A percentile compares a stretch with the other conserved stretches of the same genome.
Conservation (phyloP, 768 basidiomycete species). For the Xerocomellus amylosporus region DNA sequence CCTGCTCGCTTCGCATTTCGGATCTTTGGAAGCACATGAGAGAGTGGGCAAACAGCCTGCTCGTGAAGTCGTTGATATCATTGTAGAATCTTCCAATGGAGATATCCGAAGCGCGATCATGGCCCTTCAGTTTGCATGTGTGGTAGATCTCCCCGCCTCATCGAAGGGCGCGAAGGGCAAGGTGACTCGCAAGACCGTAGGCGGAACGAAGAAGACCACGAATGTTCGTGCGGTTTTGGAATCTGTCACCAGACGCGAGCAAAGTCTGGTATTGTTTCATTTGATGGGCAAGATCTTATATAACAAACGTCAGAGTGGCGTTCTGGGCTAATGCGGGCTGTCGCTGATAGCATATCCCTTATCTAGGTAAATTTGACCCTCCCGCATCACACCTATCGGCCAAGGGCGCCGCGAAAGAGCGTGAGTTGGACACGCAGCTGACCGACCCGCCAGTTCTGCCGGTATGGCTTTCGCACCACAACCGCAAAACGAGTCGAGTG, state of each 20-base stretch:
- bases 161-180: conserved; percentile 21
- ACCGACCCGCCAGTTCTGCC: conserved; percentile 59
- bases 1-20: conserved; percentile 50
- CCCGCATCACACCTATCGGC: conserved; percentile 51
- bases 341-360: conserved; percentile 3
- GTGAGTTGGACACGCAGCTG: conserved; percentile 52
- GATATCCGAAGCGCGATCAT: conserved; percentile 94
- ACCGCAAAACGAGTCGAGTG: conserved; percentile 68
- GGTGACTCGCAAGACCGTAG: conserved; percentile 33
- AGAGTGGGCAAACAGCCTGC: conserved; percentile 40
- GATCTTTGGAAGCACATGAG: conserved; percentile 21
- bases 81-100: conserved; percentile 80
- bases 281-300: conserved; percentile 91
- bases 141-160: conserved; percentile 33
- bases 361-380: conserved; percentile 72
- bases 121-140: conserved; percentile 84
- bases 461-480: conserved; percentile 52
- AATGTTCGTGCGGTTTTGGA: conserved; percentile 50
- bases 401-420: conserved; percentile 63
- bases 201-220: conserved; percentile 14
- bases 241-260: conserved; percentile 77
- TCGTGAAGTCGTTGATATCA: conserved; percentile 67
- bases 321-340: not conserved
- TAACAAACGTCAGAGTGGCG: conserved; percentile 69
- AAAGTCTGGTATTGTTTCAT: conserved; percentile 86